phyloP scores from a whole-genome alignment of 257 asterid species.

The Salvia miltiorrhiza region DNA sequence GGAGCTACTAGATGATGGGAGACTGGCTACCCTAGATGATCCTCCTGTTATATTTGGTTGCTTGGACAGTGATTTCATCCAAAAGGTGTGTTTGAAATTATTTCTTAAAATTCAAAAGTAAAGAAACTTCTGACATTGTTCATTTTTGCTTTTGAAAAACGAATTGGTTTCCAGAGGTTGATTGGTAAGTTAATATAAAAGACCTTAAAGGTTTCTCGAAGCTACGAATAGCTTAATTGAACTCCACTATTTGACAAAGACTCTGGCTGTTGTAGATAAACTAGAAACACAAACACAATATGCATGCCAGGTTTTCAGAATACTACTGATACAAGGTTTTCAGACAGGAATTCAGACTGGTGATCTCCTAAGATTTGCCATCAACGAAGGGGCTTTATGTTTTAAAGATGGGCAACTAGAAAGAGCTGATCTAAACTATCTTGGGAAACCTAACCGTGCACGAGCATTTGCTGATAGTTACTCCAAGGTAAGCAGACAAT shows the following conservation, averaged over 20 bases:
- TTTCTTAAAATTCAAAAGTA: neutral
- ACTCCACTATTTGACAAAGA: neutral
- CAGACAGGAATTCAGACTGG: constrained; percentile 67
- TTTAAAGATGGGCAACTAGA: constrained; percentile 69
- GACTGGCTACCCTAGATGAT: constrained; percentile 75
- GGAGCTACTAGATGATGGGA: constrained; percentile 81
- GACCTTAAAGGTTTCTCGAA: neutral
- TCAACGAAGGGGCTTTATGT: constrained; percentile 54
- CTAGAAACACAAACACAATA: neutral
- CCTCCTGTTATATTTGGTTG: constrained; percentile 75
- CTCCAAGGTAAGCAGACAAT: constrained; percentile 63
- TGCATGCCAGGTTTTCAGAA: neutral
- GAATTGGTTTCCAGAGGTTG: neutral
- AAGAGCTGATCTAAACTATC: constrained; percentile 77
- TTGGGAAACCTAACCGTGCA: constrained; percentile 75
- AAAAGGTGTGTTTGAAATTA: constrained; percentile 49
- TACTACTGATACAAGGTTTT: constrained; percentile 12
- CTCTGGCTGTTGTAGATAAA: neutral
- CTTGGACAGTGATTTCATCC: constrained; percentile 64
- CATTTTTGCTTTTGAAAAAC: neutral
- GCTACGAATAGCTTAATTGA: neutral
- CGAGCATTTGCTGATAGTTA: constrained; percentile 89
- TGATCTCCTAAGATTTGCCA: constrained; percentile 67
- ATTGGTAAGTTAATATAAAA: neutral
- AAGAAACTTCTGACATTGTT: neutral